Evolutionary conservation across 1,284 basidiomycete species (phyloP).

Genomic region (Apiotrichum sp.): DNA sequence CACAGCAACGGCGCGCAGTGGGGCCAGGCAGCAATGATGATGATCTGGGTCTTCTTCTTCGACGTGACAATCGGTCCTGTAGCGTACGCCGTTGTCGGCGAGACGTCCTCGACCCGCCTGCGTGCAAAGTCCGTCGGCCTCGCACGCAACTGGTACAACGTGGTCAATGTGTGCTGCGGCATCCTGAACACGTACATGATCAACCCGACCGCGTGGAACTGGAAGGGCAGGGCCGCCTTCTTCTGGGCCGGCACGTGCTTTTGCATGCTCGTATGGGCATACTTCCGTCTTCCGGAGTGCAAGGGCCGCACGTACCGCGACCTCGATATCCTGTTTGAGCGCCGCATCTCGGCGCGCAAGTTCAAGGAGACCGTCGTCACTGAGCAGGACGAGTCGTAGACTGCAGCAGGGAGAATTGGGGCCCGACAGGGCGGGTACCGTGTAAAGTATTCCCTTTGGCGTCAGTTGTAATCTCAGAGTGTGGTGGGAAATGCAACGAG

Average conservation of each 20-base stretch:
- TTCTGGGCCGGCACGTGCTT: constrained; percentile 43
- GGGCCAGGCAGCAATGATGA: constrained; percentile 18
- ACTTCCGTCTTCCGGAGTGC: constrained; percentile 26
- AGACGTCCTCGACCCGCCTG: constrained; percentile 46
- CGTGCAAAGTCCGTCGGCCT: constrained; percentile 51
- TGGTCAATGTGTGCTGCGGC: constrained; percentile 14
- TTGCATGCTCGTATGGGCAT: constrained; percentile 12
- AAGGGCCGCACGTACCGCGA: constrained; percentile 46
- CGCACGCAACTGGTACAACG: constrained; percentile 47
- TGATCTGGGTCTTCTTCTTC: constrained; percentile 23
- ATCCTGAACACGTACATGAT: constrained; percentile 20
- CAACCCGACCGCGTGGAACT: constrained; percentile 19
- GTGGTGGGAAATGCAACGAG: no score
- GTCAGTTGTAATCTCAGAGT: no score
- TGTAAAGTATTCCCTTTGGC: no score
- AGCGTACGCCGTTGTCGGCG: constrained; percentile 43
- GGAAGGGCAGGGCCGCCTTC: constrained; percentile 36
- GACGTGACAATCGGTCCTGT: constrained; percentile 33
- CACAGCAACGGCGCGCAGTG: constrained; percentile 3
- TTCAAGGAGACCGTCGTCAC: constrained; percentile 38
- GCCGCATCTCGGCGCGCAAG: constrained; percentile 37
- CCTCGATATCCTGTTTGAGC: constrained; percentile 45
- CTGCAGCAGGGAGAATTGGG: no score
- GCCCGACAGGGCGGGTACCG: no score
- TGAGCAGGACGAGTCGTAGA: neutral